Conservation (phyloP, 139 green algal genomes). For the Edaphochlamys debaryana region DNA sequence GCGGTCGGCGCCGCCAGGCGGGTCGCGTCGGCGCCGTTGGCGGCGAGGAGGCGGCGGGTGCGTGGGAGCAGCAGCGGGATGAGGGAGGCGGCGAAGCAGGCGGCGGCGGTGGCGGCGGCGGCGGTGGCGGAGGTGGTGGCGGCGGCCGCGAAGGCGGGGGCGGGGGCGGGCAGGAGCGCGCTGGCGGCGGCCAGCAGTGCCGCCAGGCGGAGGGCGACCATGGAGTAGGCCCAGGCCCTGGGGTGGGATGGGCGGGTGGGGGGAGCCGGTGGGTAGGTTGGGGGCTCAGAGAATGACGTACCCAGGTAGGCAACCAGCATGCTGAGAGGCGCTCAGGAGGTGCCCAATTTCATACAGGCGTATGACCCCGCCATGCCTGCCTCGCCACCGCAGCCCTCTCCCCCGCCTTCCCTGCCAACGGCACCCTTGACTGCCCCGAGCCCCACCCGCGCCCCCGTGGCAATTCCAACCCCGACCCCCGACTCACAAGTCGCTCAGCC, state of each 20-base stretch:
- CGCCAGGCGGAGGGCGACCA: conserved; percentile 1
- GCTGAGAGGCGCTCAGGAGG: no score
- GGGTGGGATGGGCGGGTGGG: neutral
- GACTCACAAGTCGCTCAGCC: no score
- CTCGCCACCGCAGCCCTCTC: no score
- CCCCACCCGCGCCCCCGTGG: no score
- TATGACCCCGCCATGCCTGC: no score
- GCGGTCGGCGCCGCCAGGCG: neutral
- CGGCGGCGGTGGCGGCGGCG: neutral
- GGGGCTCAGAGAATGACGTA: no score
- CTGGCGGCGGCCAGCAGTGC: neutral
- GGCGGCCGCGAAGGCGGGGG: neutral
- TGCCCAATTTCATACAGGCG: no score
- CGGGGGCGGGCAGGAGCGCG: neutral
- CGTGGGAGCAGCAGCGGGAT: neutral
- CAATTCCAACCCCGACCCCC: no score
- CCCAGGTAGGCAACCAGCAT: no score
- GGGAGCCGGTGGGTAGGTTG: no score
- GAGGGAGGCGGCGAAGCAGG: conserved; percentile 21
- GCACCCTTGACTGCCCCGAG: no score
- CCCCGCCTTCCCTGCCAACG: no score
- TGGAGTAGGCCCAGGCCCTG: conserved; percentile 21
- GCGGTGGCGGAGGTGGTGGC: neutral
- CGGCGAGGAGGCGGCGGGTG: neutral
- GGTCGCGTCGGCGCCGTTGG: neutral